A percentile compares a stretch with the other conserved stretches of the same genome.
phyloP scores from a whole-genome alignment of 192 early-diverging fungal genomes.

The Rhizophagus prolifer region DNA sequence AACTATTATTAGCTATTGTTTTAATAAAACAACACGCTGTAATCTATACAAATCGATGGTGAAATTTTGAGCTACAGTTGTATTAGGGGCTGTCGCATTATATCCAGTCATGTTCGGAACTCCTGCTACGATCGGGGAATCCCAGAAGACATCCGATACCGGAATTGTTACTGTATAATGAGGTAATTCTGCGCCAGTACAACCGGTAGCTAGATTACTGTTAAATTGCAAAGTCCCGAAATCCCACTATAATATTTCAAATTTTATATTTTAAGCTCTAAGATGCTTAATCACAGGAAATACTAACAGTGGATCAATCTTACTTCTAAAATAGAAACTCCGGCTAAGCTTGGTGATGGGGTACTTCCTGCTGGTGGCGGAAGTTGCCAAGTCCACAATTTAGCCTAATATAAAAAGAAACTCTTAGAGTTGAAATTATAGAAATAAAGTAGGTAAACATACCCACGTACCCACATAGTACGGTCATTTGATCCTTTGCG shows the following conservation, averaged over 20 bases:
- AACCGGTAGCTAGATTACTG: neutral
- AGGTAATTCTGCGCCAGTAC: neutral
- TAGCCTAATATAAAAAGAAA: conserved; percentile 29
- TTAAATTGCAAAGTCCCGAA: conserved; percentile 14
- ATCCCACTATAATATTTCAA: conserved; percentile 22
- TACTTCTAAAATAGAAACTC: neutral
- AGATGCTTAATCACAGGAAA: conserved; percentile 19
- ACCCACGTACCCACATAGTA: neutral
- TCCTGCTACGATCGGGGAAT: neutral
- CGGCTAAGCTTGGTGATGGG: neutral
- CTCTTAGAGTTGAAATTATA: conserved; percentile 20
- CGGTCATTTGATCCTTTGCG: neutral
- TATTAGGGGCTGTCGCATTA: neutral
- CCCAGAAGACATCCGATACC: neutral
- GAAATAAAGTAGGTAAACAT: conserved; percentile 22
- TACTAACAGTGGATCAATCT: conserved; percentile 22
- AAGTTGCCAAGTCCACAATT: conserved; percentile 1
- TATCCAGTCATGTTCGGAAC: neutral
- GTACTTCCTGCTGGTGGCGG: conserved; percentile 2
- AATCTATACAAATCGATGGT: neutral
- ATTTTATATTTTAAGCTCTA: conserved; percentile 4
- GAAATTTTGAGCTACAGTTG: neutral
- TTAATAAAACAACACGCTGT: neutral
- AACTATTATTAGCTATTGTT: neutral
- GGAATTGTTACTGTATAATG: neutral